Percentiles rank a stretch among this genome's conserved stretches.
These are phyloP conservation scores for Lichina pygmaea DNA, from an alignment of 495 filamentous ascomycete species.

Conservation along the genomic window DNA sequence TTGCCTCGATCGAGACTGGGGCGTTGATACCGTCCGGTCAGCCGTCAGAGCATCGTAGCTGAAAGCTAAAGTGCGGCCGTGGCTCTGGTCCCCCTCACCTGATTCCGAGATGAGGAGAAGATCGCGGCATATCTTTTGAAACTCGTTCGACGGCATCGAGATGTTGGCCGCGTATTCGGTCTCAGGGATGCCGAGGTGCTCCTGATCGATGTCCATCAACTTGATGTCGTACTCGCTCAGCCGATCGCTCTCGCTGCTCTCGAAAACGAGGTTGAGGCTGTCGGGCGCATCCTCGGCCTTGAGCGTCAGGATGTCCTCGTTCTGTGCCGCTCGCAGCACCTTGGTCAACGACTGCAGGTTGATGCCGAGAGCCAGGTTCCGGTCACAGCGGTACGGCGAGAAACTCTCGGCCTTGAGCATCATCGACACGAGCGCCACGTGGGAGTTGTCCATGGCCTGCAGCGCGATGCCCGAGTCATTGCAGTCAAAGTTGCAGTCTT, in stretches of 20 bases:
- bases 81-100: constrained; percentile 23
- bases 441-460: constrained; percentile 99
- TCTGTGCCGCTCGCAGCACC: constrained; percentile 81
- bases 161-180: constrained; percentile 91
- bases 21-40: neutral
- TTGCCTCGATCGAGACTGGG: constrained; percentile 78
- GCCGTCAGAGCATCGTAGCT: neutral
- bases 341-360: constrained; percentile 92
- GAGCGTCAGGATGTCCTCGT: constrained; percentile 81
- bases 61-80: neutral
- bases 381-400: constrained; percentile 93
- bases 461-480: constrained; percentile 97
- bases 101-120: constrained; percentile 80
- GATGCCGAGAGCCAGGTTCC: constrained; percentile 93
- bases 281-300: constrained; percentile 96
- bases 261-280: constrained; percentile 82
- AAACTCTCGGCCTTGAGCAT: constrained; percentile 88
- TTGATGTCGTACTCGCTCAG: constrained; percentile 98
- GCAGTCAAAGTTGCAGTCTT: constrained; percentile 99
- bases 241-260: constrained; percentile 69
- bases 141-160: constrained; percentile 68
- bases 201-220: constrained; percentile 99
- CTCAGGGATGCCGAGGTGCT: constrained; percentile 94
- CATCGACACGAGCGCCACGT: constrained; percentile 98
- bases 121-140: constrained; percentile 85